A percentile compares a stretch with the other conserved stretches of the same genome.
These are phyloP conservation scores for Pseudogymnoascus sp. DNA, from an alignment of 2,329 filamentous ascomycete genomes.

Conservation along the genomic window DNA sequence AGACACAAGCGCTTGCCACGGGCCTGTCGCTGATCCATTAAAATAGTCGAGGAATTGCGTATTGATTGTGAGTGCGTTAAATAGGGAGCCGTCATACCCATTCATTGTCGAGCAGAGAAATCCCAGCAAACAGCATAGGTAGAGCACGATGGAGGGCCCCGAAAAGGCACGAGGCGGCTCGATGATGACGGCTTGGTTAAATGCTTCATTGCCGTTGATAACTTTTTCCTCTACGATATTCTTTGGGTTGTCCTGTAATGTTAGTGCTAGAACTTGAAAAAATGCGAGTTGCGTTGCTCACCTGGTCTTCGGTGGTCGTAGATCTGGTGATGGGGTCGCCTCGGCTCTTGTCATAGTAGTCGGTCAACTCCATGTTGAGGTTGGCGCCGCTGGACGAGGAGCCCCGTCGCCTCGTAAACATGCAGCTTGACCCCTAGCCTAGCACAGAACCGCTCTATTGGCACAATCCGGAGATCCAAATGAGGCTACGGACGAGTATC, in stretches of 20 bases:
- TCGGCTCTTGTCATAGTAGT: constrained; percentile 9
- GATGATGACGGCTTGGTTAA: constrained; percentile 45
- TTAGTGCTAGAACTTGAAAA: not conserved
- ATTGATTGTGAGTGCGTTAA: constrained; percentile 41
- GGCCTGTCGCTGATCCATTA: constrained; percentile 34
- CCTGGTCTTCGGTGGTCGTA: not conserved
- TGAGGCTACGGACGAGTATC: not conserved
- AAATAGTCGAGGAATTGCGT: constrained; percentile 34
- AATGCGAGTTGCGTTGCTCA: not conserved
- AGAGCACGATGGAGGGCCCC: constrained; percentile 34
- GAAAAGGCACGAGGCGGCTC: constrained; percentile 40
- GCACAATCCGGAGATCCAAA: not conserved
- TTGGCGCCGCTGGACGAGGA: not conserved
- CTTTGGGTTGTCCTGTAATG: not conserved
- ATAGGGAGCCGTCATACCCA: constrained; percentile 43
- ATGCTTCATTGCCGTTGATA: constrained; percentile 44
- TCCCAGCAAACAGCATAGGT: constrained; percentile 37
- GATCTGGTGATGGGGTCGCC: constrained; percentile 3
- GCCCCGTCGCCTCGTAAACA: constrained; percentile 3
- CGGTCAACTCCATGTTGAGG: constrained; percentile 15
- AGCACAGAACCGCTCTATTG: not conserved
- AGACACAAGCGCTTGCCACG: constrained; percentile 42
- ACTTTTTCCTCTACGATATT: constrained; percentile 28
- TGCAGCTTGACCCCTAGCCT: not conserved
- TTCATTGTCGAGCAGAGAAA: constrained; percentile 45